These are phyloP conservation scores for Camelina hispida DNA, from an alignment of 345 rosid genomes.

Conservation along the genomic window DNA sequence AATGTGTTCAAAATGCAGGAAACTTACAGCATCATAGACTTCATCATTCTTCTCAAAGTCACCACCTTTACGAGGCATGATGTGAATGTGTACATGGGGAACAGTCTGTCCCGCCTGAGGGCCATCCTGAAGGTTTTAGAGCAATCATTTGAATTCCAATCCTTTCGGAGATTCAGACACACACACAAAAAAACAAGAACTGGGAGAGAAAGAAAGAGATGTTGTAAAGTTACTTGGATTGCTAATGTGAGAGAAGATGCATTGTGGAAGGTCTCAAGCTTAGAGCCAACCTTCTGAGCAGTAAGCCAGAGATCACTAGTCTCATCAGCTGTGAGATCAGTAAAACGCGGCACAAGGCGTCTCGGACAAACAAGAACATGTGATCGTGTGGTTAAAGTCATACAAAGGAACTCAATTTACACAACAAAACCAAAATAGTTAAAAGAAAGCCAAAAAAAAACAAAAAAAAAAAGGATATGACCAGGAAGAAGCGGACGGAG, in stretches of 20 bases:
- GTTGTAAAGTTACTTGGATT: slow-evolving; percentile 60
- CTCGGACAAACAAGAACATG: slow-evolving; percentile 91
- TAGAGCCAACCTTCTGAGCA: slow-evolving; percentile 75
- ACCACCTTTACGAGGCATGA: slow-evolving; percentile 77
- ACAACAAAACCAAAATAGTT: slow-evolving; percentile 9
- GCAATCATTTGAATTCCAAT: slow-evolving; percentile 4
- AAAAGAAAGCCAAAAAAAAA: background rate
- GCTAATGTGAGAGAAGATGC: slow-evolving; percentile 83
- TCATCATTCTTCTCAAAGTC: slow-evolving; percentile 95
- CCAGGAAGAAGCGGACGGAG: slow-evolving; percentile 92
- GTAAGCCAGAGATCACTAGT: slow-evolving; percentile 77
- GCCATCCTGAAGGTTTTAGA: slow-evolving; percentile 63
- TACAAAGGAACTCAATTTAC: slow-evolving; percentile 36
- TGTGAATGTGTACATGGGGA: slow-evolving; percentile 90
- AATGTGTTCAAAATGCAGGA: background rate
- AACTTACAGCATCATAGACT: slow-evolving; percentile 82
- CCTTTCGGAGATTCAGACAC: background rate
- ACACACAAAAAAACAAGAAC: background rate
- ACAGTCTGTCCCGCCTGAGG: slow-evolving; percentile 95
- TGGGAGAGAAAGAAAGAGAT: background rate
- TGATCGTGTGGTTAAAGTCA: slow-evolving; percentile 57
- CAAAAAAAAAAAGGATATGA: slow-evolving; percentile 79
- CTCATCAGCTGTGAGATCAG: slow-evolving; percentile 86
- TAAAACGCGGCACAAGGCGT: slow-evolving; percentile 86
- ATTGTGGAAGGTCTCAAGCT: slow-evolving; percentile 72